phyloP scores from a whole-genome alignment of 306 rosid species.

The Lathyrus tuberosus region DNA sequence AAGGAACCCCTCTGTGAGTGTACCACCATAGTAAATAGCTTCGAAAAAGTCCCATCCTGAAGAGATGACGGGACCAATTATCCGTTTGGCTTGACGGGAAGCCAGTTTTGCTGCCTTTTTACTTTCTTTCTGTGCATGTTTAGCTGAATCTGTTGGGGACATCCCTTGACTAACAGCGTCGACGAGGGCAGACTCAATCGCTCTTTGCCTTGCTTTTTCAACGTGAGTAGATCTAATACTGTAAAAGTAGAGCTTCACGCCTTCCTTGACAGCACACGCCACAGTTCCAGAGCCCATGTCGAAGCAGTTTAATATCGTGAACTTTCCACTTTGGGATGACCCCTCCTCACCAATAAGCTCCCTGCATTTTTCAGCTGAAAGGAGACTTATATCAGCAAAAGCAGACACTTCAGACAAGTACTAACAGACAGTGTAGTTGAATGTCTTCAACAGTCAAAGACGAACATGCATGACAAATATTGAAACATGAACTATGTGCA shows the following conservation, averaged over 20 bases:
- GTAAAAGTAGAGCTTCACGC: slow-evolving; percentile 72
- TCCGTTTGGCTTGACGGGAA: slow-evolving; percentile 69
- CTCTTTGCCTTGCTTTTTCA: slow-evolving; percentile 51
- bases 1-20: slow-evolving; percentile 65
- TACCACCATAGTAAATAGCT: slow-evolving; percentile 82
- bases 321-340: slow-evolving; percentile 86
- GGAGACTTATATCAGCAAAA: slow-evolving; percentile 31
- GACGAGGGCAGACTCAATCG: slow-evolving; percentile 61
- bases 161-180: slow-evolving; percentile 67
- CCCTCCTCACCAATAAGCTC: slow-evolving; percentile 81
- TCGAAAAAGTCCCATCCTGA: slow-evolving; percentile 95
- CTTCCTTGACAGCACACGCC: slow-evolving; percentile 83
- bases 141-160: slow-evolving; percentile 60
- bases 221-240: slow-evolving; percentile 64
- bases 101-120: slow-evolving; percentile 75
- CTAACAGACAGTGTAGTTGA: background rate
- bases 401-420: slow-evolving; percentile 20
- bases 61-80: slow-evolving; percentile 81
- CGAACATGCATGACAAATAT: background rate
- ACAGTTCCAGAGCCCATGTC: slow-evolving; percentile 84
- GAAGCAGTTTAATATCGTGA: slow-evolving; percentile 69
- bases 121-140: slow-evolving; percentile 65
- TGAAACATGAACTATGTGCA: background rate
- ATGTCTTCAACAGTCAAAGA: background rate
- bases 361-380: slow-evolving; percentile 86